Evolutionary conservation across 2,329 filamentous ascomycete species (phyloP).

Genomic region (Colletotrichum sp.): DNA sequence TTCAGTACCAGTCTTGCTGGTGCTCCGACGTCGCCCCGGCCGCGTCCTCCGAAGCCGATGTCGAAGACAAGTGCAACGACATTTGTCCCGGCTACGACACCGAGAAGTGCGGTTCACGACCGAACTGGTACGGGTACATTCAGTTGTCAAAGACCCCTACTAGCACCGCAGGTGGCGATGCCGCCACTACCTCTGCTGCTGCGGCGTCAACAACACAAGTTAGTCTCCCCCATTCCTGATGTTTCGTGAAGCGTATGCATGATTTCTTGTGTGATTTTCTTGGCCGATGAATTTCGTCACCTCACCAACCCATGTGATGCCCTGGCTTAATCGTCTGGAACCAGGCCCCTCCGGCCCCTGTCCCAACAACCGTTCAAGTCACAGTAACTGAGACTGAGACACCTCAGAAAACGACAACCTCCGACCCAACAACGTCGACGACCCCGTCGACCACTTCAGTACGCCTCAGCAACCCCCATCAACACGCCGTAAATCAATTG

Average conservation of each 20-base stretch:
- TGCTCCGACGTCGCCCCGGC: slow-evolving; percentile 74
- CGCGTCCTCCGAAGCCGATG: slow-evolving; percentile 32
- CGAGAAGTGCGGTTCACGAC: slow-evolving; percentile 60
- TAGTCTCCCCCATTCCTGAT: neutral
- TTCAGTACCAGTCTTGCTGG: slow-evolving; percentile 73
- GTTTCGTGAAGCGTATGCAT: neutral
- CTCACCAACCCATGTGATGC: slow-evolving; percentile 10
- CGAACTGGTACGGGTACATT: slow-evolving; percentile 68
- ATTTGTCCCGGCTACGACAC: slow-evolving; percentile 74
- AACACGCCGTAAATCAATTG: slow-evolving; percentile 1
- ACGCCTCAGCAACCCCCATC: slow-evolving; percentile 7
- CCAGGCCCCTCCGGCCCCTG: slow-evolving; percentile 28
- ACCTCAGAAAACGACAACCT: slow-evolving; percentile 40
- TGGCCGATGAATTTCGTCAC: neutral
- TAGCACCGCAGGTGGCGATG: slow-evolving; percentile 50
- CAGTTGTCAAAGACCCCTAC: slow-evolving; percentile 56
- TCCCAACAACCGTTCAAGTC: slow-evolving; percentile 21
- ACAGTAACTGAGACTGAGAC: slow-evolving; percentile 33
- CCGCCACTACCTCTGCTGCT: slow-evolving; percentile 21
- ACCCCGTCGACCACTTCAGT: slow-evolving; percentile 19
- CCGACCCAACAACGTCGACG: slow-evolving; percentile 25
- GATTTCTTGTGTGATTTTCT: slow-evolving; percentile 17
- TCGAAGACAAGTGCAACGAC: slow-evolving; percentile 55
- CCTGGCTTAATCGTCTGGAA: slow-evolving; percentile 24
- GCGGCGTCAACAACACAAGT: slow-evolving; percentile 25